Conservation (phyloP, 495 filamentous ascomycete genomes). For the Diplogelasinospora grovesii region DNA sequence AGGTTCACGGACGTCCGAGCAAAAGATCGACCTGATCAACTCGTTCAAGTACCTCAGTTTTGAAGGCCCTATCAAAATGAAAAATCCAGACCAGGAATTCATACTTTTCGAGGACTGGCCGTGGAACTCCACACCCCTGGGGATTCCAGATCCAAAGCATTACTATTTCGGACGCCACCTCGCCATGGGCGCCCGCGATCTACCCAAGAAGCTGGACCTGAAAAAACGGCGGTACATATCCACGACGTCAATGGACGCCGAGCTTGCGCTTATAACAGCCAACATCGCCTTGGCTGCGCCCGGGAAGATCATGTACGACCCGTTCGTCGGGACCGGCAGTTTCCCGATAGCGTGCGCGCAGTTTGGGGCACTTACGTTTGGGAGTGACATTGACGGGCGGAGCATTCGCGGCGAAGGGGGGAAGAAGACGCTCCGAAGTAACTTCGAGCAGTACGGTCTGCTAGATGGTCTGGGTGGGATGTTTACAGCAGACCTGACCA, state of each 20-base stretch:
- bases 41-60: slow-evolving; percentile 74
- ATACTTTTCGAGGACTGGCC: slow-evolving; percentile 74
- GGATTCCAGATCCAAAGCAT: slow-evolving; percentile 44
- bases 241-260: slow-evolving; percentile 95
- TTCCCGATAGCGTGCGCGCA: slow-evolving; percentile 83
- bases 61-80: slow-evolving; percentile 67
- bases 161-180: slow-evolving; percentile 70
- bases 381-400: slow-evolving; percentile 89
- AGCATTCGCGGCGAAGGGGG: slow-evolving; percentile 63
- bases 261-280: slow-evolving; percentile 82
- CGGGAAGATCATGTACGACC: slow-evolving; percentile 82
- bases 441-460: slow-evolving; percentile 81
- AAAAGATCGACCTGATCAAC: slow-evolving; percentile 67
- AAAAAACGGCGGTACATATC: slow-evolving; percentile 92
- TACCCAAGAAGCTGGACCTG: slow-evolving; percentile 72
- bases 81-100: slow-evolving; percentile 64
- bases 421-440: slow-evolving; percentile 53
- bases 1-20: slow-evolving; percentile 51
- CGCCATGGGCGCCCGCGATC: slow-evolving; percentile 52
- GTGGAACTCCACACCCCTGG: slow-evolving; percentile 38
- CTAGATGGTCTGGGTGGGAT: slow-evolving; percentile 57
- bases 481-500: slow-evolving; percentile 83
- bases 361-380: slow-evolving; percentile 74
- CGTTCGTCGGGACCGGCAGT: slow-evolving; percentile 89
- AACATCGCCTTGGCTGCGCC: slow-evolving; percentile 81